These are phyloP conservation scores for Salix brachista DNA, from an alignment of 345 rosid species.

Conservation along the genomic window DNA sequence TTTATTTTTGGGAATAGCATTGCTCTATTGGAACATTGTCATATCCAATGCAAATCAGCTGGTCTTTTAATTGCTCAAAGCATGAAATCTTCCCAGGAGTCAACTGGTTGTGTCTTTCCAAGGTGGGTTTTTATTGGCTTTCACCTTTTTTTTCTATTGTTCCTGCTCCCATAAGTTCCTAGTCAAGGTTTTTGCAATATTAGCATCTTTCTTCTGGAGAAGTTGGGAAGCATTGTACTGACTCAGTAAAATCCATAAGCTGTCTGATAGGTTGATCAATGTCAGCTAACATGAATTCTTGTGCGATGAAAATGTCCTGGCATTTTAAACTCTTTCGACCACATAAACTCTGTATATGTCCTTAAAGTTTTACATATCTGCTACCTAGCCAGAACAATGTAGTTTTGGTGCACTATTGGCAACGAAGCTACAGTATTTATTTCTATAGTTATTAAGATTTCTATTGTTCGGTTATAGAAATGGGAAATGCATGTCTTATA, in stretches of 20 bases:
- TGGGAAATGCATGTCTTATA: background rate
- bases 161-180: background rate
- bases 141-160: background rate
- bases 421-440: background rate
- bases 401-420: background rate
- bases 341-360: background rate
- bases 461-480: background rate
- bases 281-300: too few species aligned
- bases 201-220: background rate
- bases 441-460: background rate
- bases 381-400: background rate
- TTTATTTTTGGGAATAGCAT: constrained; percentile 96
- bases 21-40: constrained; percentile 90
- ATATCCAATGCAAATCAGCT: constrained; percentile 84
- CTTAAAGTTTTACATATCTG: background rate
- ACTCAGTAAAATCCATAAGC: background rate
- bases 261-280: background rate
- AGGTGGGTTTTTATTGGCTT: constrained; percentile 42
- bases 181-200: background rate
- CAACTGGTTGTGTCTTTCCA: constrained; percentile 84
- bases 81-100: constrained; percentile 91
- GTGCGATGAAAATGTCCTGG: background rate
- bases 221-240: background rate
- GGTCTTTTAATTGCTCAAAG: constrained; percentile 92
- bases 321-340: background rate